These are phyloP conservation scores for Stylonectria norvegica DNA, from an alignment of 2,329 filamentous ascomycete species.

Conservation along the genomic window DNA sequence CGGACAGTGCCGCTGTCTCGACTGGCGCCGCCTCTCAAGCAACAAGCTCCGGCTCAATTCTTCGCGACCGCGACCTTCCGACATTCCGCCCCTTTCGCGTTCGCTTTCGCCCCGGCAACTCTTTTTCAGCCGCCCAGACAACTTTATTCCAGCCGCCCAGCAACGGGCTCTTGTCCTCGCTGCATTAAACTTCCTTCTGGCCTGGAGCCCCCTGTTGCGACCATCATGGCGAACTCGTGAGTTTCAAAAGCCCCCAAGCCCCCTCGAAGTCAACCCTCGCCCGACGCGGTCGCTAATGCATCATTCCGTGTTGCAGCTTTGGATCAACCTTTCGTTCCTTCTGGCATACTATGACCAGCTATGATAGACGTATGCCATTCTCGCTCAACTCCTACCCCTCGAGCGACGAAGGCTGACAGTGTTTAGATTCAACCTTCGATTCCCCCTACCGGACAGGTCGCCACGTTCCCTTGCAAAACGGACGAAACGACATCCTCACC, in stretches of 20 bases:
- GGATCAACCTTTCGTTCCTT: constrained; percentile 78
- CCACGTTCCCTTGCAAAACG: constrained; percentile 83
- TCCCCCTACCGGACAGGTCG: constrained; percentile 88
- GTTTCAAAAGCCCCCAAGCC: neutral
- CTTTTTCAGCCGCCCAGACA: neutral
- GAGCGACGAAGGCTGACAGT: constrained; percentile 16
- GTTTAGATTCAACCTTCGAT: constrained; percentile 81
- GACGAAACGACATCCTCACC: constrained; percentile 76
- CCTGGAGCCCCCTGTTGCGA: constrained; percentile 12
- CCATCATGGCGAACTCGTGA: constrained; percentile 31
- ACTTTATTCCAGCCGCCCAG: constrained; percentile 1
- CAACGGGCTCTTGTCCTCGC: neutral
- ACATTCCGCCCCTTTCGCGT: neutral
- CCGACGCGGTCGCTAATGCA: constrained; percentile 16
- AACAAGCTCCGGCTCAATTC: neutral
- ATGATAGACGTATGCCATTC: constrained; percentile 58
- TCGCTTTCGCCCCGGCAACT: neutral
- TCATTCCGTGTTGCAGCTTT: constrained; percentile 45
- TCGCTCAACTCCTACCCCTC: constrained; percentile 5
- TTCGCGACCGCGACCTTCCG: neutral
- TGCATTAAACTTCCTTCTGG: constrained; percentile 1
- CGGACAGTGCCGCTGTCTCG: too few species aligned
- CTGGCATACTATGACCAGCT: constrained; percentile 86
- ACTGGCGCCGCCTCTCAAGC: neutral
- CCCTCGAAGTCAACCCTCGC: too few species aligned